Evolutionary conservation across 2,329 filamentous ascomycete species (phyloP).

Genomic region (Thelonectria rubi): DNA sequence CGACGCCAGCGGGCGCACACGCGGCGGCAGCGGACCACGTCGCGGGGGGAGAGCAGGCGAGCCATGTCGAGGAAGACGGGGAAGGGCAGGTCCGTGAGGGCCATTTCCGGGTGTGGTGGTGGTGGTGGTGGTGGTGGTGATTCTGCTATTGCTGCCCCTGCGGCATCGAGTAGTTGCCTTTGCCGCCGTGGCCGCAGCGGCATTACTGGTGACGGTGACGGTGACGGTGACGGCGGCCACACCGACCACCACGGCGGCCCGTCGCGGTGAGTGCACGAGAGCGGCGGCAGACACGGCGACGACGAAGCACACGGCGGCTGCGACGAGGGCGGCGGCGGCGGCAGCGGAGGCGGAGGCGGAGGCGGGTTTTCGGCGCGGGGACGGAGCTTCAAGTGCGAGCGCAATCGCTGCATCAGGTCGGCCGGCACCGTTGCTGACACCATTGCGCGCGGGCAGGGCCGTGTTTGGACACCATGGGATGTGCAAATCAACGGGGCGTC

Average conservation of each 20-base stretch:
- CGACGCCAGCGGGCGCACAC: conserved; percentile 60
- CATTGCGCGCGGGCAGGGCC: not conserved
- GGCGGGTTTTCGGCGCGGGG: too few relatives aligned
- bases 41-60: conserved; percentile 57
- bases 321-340: too few relatives aligned
- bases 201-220: too few relatives aligned
- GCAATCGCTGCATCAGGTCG: conserved; percentile 13
- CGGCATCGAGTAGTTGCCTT: too few relatives aligned
- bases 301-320: too few relatives aligned
- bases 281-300: too few relatives aligned
- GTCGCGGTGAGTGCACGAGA: not conserved
- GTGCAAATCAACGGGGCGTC: not conserved
- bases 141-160: not conserved
- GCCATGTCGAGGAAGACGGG: conserved; percentile 67
- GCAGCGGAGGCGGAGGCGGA: too few relatives aligned
- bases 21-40: conserved; percentile 60
- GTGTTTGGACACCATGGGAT: not conserved
- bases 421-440: conserved; percentile 11
- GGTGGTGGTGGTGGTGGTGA: conserved; percentile 36
- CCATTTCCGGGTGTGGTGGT: conserved; percentile 21
- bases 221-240: too few relatives aligned
- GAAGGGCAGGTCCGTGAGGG: conserved; percentile 59
- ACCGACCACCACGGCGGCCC: too few relatives aligned
- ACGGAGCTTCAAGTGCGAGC: conserved; percentile 13
- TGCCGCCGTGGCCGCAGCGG: too few relatives aligned